These are phyloP conservation scores for Terana coerulea DNA, from an alignment of 768 basidiomycete genomes.

Conservation along the genomic window DNA sequence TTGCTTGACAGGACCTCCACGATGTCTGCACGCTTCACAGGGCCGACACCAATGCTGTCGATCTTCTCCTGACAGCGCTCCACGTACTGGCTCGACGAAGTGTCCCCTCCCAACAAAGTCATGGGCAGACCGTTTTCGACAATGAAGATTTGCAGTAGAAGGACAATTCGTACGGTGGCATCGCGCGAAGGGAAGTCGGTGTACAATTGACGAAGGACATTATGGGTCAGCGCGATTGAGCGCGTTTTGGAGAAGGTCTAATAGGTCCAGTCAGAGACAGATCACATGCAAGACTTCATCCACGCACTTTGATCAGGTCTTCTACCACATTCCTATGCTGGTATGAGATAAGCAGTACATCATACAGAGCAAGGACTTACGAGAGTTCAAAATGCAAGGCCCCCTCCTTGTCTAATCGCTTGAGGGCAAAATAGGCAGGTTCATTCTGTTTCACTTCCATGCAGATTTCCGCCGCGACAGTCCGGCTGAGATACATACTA, in stretches of 20 bases:
- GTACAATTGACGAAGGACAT: conserved; percentile 58
- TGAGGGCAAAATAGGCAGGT: conserved; percentile 63
- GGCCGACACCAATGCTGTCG: conserved; percentile 50
- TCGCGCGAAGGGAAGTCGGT: conserved; percentile 63
- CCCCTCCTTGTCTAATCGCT: conserved; percentile 59
- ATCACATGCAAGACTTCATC: background rate
- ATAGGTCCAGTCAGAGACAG: conserved; percentile 1
- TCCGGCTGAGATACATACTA: conserved; percentile 81
- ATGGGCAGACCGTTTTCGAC: conserved; percentile 20
- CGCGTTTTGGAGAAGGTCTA: conserved; percentile 71
- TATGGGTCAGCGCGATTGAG: conserved; percentile 54
- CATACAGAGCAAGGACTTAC: conserved; percentile 34
- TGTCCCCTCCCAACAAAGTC: conserved; percentile 12
- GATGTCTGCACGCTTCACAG: conserved; percentile 55
- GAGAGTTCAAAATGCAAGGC: conserved; percentile 64
- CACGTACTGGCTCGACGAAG: conserved; percentile 12
- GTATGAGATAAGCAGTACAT: background rate
- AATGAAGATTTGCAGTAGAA: conserved; percentile 68
- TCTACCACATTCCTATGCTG: conserved; percentile 50
- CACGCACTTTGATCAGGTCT: conserved; percentile 61
- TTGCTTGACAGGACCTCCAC: conserved; percentile 63
- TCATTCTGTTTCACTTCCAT: conserved; percentile 78
- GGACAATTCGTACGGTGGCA: conserved; percentile 60
- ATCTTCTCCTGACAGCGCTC: conserved; percentile 39
- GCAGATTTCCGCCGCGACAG: conserved; percentile 79